A percentile compares a stretch with the other conserved stretches of the same genome.
Conservation (phyloP, 73 alveolate genomes). For the Paramecium pentaurelia region DNA sequence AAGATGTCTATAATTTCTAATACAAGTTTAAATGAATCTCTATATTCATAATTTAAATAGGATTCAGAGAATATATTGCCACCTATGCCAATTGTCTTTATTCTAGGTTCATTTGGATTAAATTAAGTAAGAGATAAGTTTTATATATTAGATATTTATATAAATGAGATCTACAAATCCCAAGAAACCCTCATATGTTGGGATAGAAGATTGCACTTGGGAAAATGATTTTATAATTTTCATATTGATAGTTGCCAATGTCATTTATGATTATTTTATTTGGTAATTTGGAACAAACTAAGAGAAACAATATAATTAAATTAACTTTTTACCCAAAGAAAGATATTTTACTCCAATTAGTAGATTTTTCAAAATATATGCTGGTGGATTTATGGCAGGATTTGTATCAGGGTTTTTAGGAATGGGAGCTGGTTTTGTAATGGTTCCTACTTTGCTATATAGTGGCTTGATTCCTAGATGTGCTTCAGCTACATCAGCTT, state of each 20-base stretch:
- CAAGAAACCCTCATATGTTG: background rate
- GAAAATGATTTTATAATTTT: background rate
- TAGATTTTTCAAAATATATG: background rate
- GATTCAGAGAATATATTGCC: background rate
- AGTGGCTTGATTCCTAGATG: constrained; percentile 32
- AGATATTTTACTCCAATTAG: constrained; percentile 29
- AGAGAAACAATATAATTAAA: background rate
- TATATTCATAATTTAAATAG: background rate
- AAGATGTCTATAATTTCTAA: background rate
- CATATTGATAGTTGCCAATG: background rate
- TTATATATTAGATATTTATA: background rate
- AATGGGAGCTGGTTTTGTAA: constrained; percentile 39
- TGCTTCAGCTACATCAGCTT: constrained; percentile 41
- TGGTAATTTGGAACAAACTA: background rate
- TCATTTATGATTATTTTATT: background rate
- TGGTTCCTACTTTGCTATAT: background rate
- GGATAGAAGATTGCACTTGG: constrained; percentile 7
- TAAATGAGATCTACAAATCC: constrained; percentile 16
- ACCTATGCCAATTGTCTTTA: background rate
- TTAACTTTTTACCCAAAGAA: background rate
- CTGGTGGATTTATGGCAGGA: constrained; percentile 39
- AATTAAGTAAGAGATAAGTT: background rate
- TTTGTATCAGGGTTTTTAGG: constrained; percentile 34
- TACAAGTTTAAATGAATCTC: background rate
- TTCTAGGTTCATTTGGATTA: constrained; percentile 5